Evolutionary conservation across 805 yeast species (phyloP).

Genomic region (Metschnikowia koreensis): DNA sequence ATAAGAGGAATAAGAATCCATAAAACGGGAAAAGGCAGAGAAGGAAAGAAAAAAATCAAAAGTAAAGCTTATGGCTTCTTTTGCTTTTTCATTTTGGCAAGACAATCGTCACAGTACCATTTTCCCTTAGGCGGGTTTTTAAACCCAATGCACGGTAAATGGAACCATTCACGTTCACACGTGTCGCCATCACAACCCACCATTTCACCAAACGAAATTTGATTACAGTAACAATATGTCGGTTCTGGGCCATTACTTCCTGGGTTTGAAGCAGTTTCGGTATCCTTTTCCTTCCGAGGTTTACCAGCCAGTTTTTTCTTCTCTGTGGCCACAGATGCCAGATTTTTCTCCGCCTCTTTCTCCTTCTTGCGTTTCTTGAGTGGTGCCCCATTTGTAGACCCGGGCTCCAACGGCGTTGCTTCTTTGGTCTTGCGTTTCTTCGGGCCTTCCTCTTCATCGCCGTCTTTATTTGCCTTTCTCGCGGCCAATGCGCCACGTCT

Average conservation of each 20-base stretch:
- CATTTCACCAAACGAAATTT: constrained; percentile 97
- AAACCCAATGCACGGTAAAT: constrained; percentile 87
- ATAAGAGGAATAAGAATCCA: too few species aligned
- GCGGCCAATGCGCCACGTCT: constrained; percentile 94
- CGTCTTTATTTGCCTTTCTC: constrained; percentile 56
- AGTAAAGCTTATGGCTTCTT: background rate
- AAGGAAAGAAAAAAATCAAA: background rate
- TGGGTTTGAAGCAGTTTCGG: constrained; percentile 9
- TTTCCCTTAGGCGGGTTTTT: constrained; percentile 73
- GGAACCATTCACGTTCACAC: constrained; percentile 95
- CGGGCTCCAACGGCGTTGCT: constrained; percentile 23
- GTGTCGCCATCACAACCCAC: constrained; percentile 96
- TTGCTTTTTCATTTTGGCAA: constrained; percentile 31
- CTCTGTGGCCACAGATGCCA: constrained; percentile 9
- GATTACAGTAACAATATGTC: constrained; percentile 92
- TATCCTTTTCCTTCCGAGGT: constrained; percentile 21
- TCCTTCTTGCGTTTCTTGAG: constrained; percentile 16
- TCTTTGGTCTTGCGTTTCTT: constrained; percentile 18
- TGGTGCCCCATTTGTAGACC: background rate
- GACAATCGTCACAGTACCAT: constrained; percentile 47
- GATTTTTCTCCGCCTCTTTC: constrained; percentile 12
- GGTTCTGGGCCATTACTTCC: constrained; percentile 51
- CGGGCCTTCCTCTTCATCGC: constrained; percentile 26
- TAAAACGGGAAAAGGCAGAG: too few species aligned
- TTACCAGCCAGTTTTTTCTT: constrained; percentile 23